Evolutionary conservation across 495 filamentous ascomycete species (phyloP).

Genomic region (Chaetomium fimeti): DNA sequence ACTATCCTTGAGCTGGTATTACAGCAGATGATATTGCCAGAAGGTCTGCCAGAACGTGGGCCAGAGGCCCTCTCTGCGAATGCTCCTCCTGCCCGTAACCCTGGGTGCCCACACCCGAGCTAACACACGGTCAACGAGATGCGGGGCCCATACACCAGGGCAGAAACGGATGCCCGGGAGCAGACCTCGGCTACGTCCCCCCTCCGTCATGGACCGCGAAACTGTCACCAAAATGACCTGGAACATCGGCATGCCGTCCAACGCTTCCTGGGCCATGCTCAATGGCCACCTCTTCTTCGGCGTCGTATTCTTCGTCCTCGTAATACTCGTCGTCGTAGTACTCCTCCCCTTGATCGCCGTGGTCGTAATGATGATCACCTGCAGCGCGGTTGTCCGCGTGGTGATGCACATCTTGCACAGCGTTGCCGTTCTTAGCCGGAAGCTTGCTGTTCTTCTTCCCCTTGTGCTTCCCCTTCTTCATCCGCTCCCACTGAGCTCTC

Average conservation of each 20-base stretch:
- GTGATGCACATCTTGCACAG: conserved; percentile 30
- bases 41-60: not conserved
- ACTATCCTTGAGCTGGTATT: not conserved
- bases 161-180: not conserved
- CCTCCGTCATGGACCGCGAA: conserved; percentile 22
- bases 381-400: conserved; percentile 29
- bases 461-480: conserved; percentile 92
- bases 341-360: conserved; percentile 35
- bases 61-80: not conserved
- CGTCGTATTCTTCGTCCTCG: conserved; percentile 38
- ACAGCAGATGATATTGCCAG: conserved; percentile 4
- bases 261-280: conserved; percentile 29
- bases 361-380: conserved; percentile 34
- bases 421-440: conserved; percentile 56
- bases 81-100: not conserved
- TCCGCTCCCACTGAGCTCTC: conserved; percentile 82
- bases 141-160: not conserved
- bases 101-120: not conserved
- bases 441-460: conserved; percentile 64
- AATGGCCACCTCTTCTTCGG: conserved; percentile 33
- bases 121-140: not conserved
- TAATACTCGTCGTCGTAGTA: conserved; percentile 44
- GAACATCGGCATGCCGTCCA: conserved; percentile 27
- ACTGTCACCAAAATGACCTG: conserved; percentile 7
- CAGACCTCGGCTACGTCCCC: conserved; percentile 17